Evolutionary conservation across 768 basidiomycete genomes (phyloP).

Genomic region (Rhodotorula toruloides): DNA sequence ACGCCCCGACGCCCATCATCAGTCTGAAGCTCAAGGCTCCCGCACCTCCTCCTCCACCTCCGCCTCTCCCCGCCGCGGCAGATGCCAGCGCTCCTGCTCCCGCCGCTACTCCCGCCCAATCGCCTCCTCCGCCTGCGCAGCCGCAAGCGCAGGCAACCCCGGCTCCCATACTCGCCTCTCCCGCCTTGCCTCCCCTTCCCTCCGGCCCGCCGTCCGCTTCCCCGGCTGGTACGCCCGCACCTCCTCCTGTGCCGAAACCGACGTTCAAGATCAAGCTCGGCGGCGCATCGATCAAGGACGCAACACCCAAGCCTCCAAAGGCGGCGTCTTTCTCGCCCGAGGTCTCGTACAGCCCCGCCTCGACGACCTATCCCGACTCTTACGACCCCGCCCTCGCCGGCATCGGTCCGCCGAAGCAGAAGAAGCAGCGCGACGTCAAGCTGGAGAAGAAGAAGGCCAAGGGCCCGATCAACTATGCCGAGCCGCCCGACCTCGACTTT

Average conservation of each 20-base stretch:
- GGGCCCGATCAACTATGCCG: constrained; percentile 36
- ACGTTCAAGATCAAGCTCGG: constrained; percentile 47
- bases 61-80: neutral
- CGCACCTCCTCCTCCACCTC: constrained; percentile 30
- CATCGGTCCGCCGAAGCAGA: neutral
- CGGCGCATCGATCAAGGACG: constrained; percentile 37
- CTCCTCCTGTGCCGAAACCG: constrained; percentile 5
- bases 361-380: constrained; percentile 39
- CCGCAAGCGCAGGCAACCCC: neutral
- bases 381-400: neutral
- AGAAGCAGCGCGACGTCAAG: constrained; percentile 37
- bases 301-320: constrained; percentile 18
- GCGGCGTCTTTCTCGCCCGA: constrained; percentile 24
- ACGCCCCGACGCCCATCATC: constrained; percentile 8
- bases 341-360: constrained; percentile 42
- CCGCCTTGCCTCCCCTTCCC: neutral
- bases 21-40: constrained; percentile 45
- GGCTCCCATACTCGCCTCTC: neutral
- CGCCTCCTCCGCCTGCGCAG: neutral
- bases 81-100: neutral
- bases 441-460: constrained; percentile 44
- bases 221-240: neutral
- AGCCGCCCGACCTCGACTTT: constrained; percentile 41
- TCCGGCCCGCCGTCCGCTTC: neutral
- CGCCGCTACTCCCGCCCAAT: neutral